phyloP scores from a whole-genome alignment of 2,329 filamentous ascomycete genomes.

The Trichoderma brevicompactum region DNA sequence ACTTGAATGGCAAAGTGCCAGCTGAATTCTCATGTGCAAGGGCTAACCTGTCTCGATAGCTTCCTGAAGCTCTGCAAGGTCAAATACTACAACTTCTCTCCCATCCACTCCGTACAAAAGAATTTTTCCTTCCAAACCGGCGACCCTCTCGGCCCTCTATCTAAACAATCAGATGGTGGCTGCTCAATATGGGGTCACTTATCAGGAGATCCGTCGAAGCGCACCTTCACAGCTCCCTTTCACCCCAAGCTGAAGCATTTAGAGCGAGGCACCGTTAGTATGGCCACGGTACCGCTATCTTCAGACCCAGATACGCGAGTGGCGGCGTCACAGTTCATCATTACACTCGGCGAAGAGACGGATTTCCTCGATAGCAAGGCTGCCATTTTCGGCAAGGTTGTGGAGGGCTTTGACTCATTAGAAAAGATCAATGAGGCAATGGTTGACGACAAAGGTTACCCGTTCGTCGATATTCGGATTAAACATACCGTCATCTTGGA shows the following conservation, averaged over 20 bases:
- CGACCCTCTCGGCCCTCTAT: slow-evolving; percentile 87
- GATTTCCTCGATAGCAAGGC: slow-evolving; percentile 92
- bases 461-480: slow-evolving; percentile 92
- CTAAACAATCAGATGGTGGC: slow-evolving; percentile 85
- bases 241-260: slow-evolving; percentile 85
- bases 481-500: slow-evolving; percentile 91
- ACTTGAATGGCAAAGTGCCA: background rate
- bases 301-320: slow-evolving; percentile 80
- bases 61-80: slow-evolving; percentile 98
- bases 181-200: slow-evolving; percentile 89
- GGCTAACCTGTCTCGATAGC: slow-evolving; percentile 54
- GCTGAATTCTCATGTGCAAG: background rate
- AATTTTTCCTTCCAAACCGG: slow-evolving; percentile 96
- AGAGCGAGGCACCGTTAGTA: slow-evolving; percentile 91
- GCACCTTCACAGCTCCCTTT: slow-evolving; percentile 82
- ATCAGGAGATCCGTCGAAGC: slow-evolving; percentile 67
- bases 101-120: slow-evolving; percentile 88
- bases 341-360: slow-evolving; percentile 86
- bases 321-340: slow-evolving; percentile 89
- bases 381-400: slow-evolving; percentile 93
- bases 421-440: slow-evolving; percentile 94
- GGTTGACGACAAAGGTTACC: slow-evolving; percentile 81
- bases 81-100: slow-evolving; percentile 99
- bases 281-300: slow-evolving; percentile 84
- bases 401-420: slow-evolving; percentile 91